These are phyloP conservation scores for Trifolium pratense DNA, from an alignment of 306 rosid species.

Conservation along the genomic window DNA sequence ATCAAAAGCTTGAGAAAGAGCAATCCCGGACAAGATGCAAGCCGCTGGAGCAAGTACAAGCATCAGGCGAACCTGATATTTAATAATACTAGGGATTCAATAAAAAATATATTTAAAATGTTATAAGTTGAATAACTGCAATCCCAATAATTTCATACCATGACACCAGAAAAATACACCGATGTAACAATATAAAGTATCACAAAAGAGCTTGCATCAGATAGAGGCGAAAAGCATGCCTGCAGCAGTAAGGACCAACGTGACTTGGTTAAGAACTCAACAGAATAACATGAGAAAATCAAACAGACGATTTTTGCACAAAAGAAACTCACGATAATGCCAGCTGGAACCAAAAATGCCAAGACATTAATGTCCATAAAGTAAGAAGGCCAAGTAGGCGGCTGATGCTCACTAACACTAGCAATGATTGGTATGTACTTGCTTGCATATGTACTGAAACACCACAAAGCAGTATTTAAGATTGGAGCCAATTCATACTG, in stretches of 20 bases:
- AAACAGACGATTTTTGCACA: slow-evolving; percentile 3
- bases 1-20: slow-evolving; percentile 96
- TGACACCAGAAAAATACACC: slow-evolving; percentile 97
- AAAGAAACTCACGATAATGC: slow-evolving; percentile 73
- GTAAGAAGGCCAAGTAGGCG: slow-evolving; percentile 99
- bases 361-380: slow-evolving; percentile 98
- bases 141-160: slow-evolving; percentile 66
- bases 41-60: slow-evolving; percentile 99
- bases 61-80: slow-evolving; percentile 94
- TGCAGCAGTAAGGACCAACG: slow-evolving; percentile 50
- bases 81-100: slow-evolving; percentile 37
- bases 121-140: slow-evolving; percentile 27
- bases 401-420: slow-evolving; percentile 99
- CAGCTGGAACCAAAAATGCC: slow-evolving; percentile 99
- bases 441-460: slow-evolving; percentile 96
- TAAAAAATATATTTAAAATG: not conserved
- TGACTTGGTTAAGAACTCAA: slow-evolving; percentile 26
- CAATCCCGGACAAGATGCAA: slow-evolving; percentile 96
- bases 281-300: slow-evolving; percentile 14
- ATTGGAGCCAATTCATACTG: slow-evolving; percentile 15
- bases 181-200: slow-evolving; percentile 85
- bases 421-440: slow-evolving; percentile 99
- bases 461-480: slow-evolving; percentile 36
- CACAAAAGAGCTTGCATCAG: slow-evolving; percentile 97
- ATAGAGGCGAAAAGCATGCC: slow-evolving; percentile 94